Evolutionary conservation across 306 rosid species (phyloP), one percentile per base, ranked within the genome.

Genomic region (Bauhinia variegata): DNA sequence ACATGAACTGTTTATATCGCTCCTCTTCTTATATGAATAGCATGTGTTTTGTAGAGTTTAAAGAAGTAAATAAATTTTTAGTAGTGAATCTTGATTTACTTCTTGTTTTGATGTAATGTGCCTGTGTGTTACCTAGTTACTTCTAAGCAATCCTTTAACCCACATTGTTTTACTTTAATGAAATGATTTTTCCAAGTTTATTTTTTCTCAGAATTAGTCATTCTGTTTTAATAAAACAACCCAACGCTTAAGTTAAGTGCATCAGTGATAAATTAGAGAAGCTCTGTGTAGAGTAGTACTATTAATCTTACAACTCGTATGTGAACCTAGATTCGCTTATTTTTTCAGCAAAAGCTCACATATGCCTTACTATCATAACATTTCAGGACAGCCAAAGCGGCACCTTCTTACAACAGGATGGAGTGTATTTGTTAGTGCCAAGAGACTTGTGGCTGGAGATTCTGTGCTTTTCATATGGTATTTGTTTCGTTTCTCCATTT

Each of bases 401-500:
- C 96, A 90, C 84, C 96, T 90, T 75, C 96, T 89, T 79, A 89
- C 96, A 5, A 89, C 96, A 11, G 96, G 96, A 28, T 89, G 96
- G 96, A 89, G 96, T 67, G 91, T 90, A 74, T 90, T 87, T 78
- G 96, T 90, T 70, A 90, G 91, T 82, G 96, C 96, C 73, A 90
- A 90, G 79, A 87, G 96, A 80, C 87, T 90, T 51, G 89, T 90
- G 19, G 92, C 91, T 12, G 96, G 96, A 61, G 96, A 90, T 80
- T 90, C 96, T 68, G 95, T 90, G 72, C 95, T 90, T 77, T 90
- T 90, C 78, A 87, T 87, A 62, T 90, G 96, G 96, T 90, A 76
- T 36, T 46, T 63, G 5, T 79, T 61, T 48, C 14, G 5, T 70
- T 44, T 5, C 13, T 37, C 73, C 36, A 48, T 28, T 67, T 80